These are phyloP conservation scores for Camelina sativa DNA, from an alignment of 345 rosid genomes.

Conservation along the genomic window DNA sequence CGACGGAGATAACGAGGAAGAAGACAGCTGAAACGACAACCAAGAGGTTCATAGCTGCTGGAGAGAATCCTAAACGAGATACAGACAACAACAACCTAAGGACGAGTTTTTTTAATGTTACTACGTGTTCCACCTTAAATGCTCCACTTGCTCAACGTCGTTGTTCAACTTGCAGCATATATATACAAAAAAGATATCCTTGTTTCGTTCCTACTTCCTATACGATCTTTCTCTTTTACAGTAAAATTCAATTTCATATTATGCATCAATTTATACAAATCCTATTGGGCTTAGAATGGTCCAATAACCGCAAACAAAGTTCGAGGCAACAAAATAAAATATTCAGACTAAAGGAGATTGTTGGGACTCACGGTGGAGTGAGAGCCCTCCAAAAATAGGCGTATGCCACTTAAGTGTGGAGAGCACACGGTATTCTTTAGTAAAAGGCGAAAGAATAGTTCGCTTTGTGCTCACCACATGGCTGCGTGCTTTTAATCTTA, in stretches of 20 bases:
- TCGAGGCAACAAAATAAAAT: too few species aligned
- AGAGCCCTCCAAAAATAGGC: slow-evolving; percentile 1
- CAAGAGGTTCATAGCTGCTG: slow-evolving; percentile 47
- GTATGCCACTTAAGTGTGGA: slow-evolving; percentile 23
- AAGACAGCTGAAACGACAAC: slow-evolving; percentile 50
- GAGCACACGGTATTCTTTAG: slow-evolving; percentile 46
- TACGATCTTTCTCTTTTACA: too few species aligned
- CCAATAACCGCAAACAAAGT: too few species aligned
- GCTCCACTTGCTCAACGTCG: too few species aligned
- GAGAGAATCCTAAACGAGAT: not conserved
- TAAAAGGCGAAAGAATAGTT: slow-evolving; percentile 46
- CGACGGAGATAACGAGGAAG: slow-evolving; percentile 48
- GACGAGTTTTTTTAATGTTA: not conserved
- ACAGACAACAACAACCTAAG: not conserved
- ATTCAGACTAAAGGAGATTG: not conserved
- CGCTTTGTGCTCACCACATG: slow-evolving; percentile 42
- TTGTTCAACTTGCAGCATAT: not conserved
- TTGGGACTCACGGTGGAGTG: not conserved
- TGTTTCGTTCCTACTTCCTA: too few species aligned
- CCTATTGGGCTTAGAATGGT: too few species aligned
- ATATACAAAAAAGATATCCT: too few species aligned
- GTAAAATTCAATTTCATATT: too few species aligned
- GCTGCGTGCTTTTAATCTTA: not conserved
- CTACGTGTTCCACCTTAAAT: not conserved
- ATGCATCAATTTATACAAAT: too few species aligned